Evolutionary conservation across 2,329 filamentous ascomycete species (phyloP), one percentile per base, ranked within the genome.

Genomic region (Akanthomyces lecanii): DNA sequence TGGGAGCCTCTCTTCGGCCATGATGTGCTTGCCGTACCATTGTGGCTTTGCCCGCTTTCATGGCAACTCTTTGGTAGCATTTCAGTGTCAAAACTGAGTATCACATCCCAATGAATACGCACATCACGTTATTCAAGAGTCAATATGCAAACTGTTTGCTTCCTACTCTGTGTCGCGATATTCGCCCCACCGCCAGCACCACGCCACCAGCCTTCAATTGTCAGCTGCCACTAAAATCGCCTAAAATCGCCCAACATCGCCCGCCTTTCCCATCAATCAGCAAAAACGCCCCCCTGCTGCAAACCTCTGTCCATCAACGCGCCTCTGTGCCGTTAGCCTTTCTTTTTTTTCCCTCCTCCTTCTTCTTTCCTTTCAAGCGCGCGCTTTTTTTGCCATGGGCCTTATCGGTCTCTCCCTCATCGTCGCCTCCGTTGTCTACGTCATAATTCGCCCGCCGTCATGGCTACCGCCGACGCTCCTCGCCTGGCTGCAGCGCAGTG

Each of bases 381-480:
- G 23, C 52, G 3, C 30, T 25, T 40, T 12, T 45, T 18, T 23
- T 28, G 48, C 52, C 60, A 87, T 87, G 84, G 82, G 78, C 66
- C 72, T 86, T 69, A 69, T 88, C 65, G 85, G 84, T 66, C 74
- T 88, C 66, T 85, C 85, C n/a, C 77, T 89, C 66, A 78, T 89
- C 69, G 72, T 89, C 66, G 85, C 82, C 50, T 85, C 85, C 0
- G 75, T 88, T 62, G 79, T 87, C 52, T 83, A 82, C 69, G 73
- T 88, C 66, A 75, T 82, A 68, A 77, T 87, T 65, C 79, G 80
- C 47, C 81, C 81, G 62, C 82, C 81, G 56, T 74, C 78, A 52
- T 81, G 83, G 74, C 73, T 85, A 61, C 67, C 70, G 38, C 59
- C 50, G 21, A 36, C 44, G 33, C 65, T 69, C 40, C 71, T 62